Conservation (phyloP, 305 asterid genomes). For the Fraxinus xanthoxyloides region DNA sequence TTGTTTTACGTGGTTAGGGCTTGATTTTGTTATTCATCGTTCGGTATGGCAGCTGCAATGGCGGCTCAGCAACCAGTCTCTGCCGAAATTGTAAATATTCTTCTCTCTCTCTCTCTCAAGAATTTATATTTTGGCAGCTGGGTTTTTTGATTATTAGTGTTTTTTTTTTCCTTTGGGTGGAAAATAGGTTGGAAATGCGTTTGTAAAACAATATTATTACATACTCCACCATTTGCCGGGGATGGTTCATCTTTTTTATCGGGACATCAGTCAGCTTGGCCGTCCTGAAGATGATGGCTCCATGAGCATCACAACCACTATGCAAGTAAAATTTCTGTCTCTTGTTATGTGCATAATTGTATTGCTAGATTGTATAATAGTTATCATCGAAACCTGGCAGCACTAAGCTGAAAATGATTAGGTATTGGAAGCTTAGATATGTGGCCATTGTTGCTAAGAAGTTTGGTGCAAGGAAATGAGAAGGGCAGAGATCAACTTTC, state of each 20-base stretch:
- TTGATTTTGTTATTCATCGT: background rate
- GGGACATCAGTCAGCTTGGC: conserved; percentile 78
- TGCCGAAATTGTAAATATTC: conserved; percentile 45
- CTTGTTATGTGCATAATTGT: background rate
- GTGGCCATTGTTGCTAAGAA: conserved; percentile 2
- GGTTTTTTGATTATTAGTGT: background rate
- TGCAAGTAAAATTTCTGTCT: conserved; percentile 56
- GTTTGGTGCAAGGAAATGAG: background rate
- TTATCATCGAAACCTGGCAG: background rate
- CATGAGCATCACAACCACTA: conserved; percentile 69
- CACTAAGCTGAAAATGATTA: background rate
- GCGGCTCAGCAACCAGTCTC: conserved; percentile 45
- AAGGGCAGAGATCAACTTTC: background rate
- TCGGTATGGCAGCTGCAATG: background rate
- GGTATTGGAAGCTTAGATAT: background rate
- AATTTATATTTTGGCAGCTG: background rate
- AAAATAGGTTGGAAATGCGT: conserved; percentile 77
- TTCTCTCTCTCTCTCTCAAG: background rate
- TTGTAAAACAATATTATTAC: conserved; percentile 80
- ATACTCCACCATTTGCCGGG: conserved; percentile 73
- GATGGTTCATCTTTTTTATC: conserved; percentile 68
- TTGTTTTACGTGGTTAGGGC: background rate
- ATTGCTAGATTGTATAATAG: background rate
- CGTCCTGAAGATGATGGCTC: conserved; percentile 78
- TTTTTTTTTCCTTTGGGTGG: background rate